Base-by-base conservation (phyloP, 1,284 basidiomycete genomes). In the Takashimella tepidaria region DNA sequence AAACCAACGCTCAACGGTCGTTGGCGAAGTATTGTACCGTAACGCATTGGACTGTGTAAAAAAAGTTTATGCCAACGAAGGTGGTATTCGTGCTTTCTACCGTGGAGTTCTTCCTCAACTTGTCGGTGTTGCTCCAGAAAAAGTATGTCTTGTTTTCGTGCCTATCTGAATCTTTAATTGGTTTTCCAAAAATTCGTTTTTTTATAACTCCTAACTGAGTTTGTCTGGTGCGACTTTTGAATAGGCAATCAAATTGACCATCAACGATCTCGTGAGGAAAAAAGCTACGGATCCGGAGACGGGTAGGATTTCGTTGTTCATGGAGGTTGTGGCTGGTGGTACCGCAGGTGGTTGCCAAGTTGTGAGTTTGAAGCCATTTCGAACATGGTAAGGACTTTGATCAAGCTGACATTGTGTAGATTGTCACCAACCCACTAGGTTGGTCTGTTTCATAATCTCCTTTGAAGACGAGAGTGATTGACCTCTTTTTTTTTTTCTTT, bases 301-400 rank as follows among this genome's bases (percentile, higher is more conserved):
- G 5, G 96, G 96, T 21, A 82, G 88, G 54, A 98, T 99, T 72
- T 83, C 86, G 50, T 68, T 97, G 31, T 68, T 70, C 19, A 93
- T 89, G 88, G 96, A 98, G 76, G 64, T 98, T 10, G 59, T 91
- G 10, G 95, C 95, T 41, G 95, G 95, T 79, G 95, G 89, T 68
- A 79, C 83, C 40, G 95, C 95, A 26, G 95, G 95, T 76, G 96
- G 88, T 71, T 95, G 91, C 71, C 95, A 98, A 86, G 95, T 98
- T 64, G 90, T 92, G 72, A 61, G 89, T 85, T 45, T 41, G 27
- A 51, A 31, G 11, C 10, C 12, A 11, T 41, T n/a, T 20, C 20
- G 37, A 12, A 19, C n/a, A 19, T 25, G 27, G 24, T 24, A 4
- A 8, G 31, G 16, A 16, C 31, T 37, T 8, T 37, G n/a, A 11